A percentile compares a stretch with the other conserved stretches of the same genome.
These are phyloP conservation scores for Ganoderma meredithae DNA, from an alignment of 1,284 basidiomycete genomes.

Conservation along the genomic window DNA sequence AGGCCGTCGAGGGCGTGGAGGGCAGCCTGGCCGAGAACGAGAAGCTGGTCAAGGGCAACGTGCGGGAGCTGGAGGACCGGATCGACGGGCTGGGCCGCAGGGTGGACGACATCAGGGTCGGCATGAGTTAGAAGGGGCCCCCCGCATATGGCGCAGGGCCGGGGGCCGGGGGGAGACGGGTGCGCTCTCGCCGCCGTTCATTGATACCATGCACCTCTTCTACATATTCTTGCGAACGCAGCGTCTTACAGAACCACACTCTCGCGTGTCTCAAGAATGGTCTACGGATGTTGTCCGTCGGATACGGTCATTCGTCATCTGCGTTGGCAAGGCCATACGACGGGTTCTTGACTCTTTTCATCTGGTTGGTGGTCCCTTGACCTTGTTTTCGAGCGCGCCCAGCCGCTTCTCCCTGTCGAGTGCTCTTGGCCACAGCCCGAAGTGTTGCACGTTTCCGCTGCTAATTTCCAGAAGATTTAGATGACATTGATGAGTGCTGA, in stretches of 20 bases:
- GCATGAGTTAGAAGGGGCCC: conserved; percentile 12
- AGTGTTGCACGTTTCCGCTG: no score
- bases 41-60: conserved; percentile 68
- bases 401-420: conserved; percentile 26
- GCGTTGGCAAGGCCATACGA: conserved; percentile 11
- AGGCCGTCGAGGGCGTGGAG: conserved; percentile 77
- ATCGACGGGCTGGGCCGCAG: conserved; percentile 45
- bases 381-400: conserved; percentile 34
- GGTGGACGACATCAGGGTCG: conserved; percentile 39
- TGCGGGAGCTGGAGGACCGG: conserved; percentile 55
- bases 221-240: neutral
- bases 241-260: neutral
- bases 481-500: no score
- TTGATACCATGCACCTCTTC: neutral
- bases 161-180: no score
- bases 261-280: neutral
- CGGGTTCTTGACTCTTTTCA: conserved; percentile 31
- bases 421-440: no score
- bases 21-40: conserved; percentile 82
- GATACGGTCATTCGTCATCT: neutral
- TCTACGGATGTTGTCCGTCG: neutral
- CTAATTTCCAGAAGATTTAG: no score
- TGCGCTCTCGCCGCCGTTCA: conserved; percentile 1
- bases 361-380: conserved; percentile 20
- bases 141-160: neutral